A percentile compares a stretch with the other conserved stretches of the same genome.
Conservation (phyloP, 371 early-diverging fungal genomes). For the Saksenaea vasiformis region DNA sequence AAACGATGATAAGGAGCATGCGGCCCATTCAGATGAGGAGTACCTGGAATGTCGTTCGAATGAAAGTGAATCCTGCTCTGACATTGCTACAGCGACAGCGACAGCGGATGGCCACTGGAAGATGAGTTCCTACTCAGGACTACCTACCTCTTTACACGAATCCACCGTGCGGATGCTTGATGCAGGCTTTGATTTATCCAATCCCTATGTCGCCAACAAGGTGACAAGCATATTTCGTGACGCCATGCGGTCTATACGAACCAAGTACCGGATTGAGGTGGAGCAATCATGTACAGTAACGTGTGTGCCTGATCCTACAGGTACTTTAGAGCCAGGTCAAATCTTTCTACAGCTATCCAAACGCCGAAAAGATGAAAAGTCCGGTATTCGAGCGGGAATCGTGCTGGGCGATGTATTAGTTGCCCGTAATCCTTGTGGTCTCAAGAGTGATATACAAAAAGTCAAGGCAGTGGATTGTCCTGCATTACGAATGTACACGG, state of each 20-base stretch:
- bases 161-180: constrained; percentile 17
- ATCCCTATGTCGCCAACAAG: constrained; percentile 13
- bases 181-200: constrained; percentile 19
- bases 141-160: constrained; percentile 11
- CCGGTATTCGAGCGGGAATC: constrained; percentile 14
- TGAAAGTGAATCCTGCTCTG: not conserved
- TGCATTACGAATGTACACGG: constrained; percentile 15
- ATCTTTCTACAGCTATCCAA: constrained; percentile 22
- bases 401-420: constrained; percentile 22
- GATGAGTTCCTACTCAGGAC: constrained; percentile 11
- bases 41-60: not conserved
- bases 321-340: constrained; percentile 12
- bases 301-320: constrained; percentile 28
- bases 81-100: not conserved
- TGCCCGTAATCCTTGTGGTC: constrained; percentile 21
- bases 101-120: not conserved
- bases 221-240: constrained; percentile 15
- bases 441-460: constrained; percentile 23
- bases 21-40: not conserved
- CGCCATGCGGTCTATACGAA: constrained; percentile 1
- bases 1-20: not conserved
- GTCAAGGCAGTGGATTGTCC: constrained; percentile 19
- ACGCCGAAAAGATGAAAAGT: constrained; percentile 15
- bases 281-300: constrained; percentile 16
- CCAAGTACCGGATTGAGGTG: constrained; percentile 16